Base-by-base conservation (phyloP, 2,329 filamentous ascomycete species). In the Fonsecaea pugnacius region DNA sequence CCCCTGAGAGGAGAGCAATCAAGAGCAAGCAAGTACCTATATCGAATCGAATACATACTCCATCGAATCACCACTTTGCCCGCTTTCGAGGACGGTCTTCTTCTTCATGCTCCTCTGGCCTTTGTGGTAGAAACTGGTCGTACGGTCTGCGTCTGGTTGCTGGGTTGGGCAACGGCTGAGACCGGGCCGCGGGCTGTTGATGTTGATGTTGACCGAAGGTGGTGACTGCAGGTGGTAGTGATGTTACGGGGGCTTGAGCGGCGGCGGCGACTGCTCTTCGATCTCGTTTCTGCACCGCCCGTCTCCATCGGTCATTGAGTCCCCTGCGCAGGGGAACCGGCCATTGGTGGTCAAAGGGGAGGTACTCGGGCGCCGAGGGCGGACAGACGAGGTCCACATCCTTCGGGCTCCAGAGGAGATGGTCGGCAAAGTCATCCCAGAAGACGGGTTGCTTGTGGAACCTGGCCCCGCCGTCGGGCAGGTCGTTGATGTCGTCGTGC, bases 351-450 rank as follows among this genome's bases (percentile, higher is more conserved):
- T 36, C 27, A 36, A 59, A 59, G 9, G 38, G 4, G 5, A 59
- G 48, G 2, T 10, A 3, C 1, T 30, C 18, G 4, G 63, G 63
- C 6, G 63, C 58, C 27, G 24, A 18, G 16, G 63, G 63, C 30
- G 63, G 63, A 24, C 63, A 65, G 16, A 60, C 35, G 24, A 60
- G 12, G 21, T 27, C 40, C 33, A 30, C 36, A n/a, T 62, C 53
- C 9, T 33, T 24, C 7, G 58, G 43, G 3, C n/a, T 24, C 53
- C 58, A 65, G 12, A 65, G 35, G 32, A 65, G 53, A 32, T 61
- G 63, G 8, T 65, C 58, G 14, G 63, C 63, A 38, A 61, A 65
- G 8, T 48, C 32, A 10, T 40, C 24, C 63, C 63, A 65, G 21
- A 65, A 65, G 16, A 10, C 1, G n/a, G 8, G 5, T 14, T 58